Evolutionary conservation across 2,329 filamentous ascomycete species (phyloP), one percentile per base, ranked within the genome.

Genomic region (Penicillium psychrosexuale): DNA sequence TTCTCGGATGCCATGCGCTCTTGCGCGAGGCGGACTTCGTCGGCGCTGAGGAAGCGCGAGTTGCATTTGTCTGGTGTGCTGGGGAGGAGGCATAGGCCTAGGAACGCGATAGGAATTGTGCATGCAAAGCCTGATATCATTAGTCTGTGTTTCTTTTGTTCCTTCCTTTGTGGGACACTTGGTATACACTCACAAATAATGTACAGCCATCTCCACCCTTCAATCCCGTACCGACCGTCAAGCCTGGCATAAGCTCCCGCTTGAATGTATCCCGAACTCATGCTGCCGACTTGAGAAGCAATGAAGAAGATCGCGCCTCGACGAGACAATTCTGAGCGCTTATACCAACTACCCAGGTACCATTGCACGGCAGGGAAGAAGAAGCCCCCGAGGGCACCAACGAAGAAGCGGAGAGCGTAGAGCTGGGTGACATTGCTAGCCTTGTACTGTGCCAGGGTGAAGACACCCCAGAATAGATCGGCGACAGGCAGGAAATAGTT

Each of bases 381-480:
- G 44, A 64, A 66, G 4, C 67, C 69, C 34, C 67, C 69, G 0
- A 71, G 66, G 1, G 69, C 66, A 22, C 69, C 69, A 28, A 71
- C 66, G 40, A 71, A 71, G 60, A 71, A 71, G n/a, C 69, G 67
- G 27, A 68, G 51, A 5, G 65, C 69, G 45, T 69, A 67, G 5
- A 71, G 61, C 43, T 69, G 61, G 5, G 61, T 61, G 13, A 63
- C 61, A 24, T 37, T 63, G 49, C 37, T 61, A 7, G 56, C 58
- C 34, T 59, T 60, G 49, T 60, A 61, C 31, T 61, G 60, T 3
- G 45, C 55, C 39, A 61, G 45, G 3, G 60, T 61, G 37, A 61
- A 60, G 17, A 59, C 48, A 12, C 60, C 60, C 60, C 60, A 60
- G 7, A 60, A 17, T 12, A 61, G 53, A 46, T 61, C 60, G 1